These are phyloP conservation scores for Inonotus hispidus DNA, from an alignment of 1,284 basidiomycete genomes.

Conservation along the genomic window DNA sequence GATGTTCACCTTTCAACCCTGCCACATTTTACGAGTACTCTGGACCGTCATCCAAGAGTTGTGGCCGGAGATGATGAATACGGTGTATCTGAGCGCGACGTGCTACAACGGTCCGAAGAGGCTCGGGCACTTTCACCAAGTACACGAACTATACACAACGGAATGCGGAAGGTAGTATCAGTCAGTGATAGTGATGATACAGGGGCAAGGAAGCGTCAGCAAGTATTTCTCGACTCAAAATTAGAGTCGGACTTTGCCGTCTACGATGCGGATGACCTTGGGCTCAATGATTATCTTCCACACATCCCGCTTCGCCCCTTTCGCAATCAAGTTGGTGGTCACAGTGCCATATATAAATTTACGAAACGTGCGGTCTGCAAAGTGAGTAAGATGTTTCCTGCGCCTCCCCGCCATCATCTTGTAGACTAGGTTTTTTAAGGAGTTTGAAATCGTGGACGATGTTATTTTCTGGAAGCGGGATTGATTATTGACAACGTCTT, in stretches of 20 bases:
- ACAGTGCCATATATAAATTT: slow-evolving; percentile 97
- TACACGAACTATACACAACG: neutral
- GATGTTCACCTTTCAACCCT: neutral
- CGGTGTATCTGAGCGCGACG: slow-evolving; percentile 4
- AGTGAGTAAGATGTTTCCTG: slow-evolving; percentile 43
- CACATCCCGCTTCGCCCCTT: slow-evolving; percentile 95
- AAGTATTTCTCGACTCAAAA: neutral
- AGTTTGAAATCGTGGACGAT: neutral
- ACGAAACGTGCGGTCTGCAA: slow-evolving; percentile 98
- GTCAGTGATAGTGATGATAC: slow-evolving; percentile 6
- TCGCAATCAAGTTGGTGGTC: slow-evolving; percentile 96
- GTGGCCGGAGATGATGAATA: slow-evolving; percentile 11
- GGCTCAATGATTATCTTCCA: slow-evolving; percentile 54
- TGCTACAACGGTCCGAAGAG: neutral
- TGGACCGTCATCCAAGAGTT: neutral
- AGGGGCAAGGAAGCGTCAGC: neutral
- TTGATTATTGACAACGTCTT: neutral
- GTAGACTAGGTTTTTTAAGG: slow-evolving; percentile 1
- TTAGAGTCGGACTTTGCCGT: slow-evolving; percentile 1
- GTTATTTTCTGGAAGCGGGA: neutral
- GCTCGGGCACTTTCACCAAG: neutral
- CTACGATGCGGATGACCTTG: slow-evolving; percentile 24
- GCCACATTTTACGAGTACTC: neutral
- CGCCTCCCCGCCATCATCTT: slow-evolving; percentile 21
- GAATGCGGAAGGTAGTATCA: neutral